Evolutionary conservation across 257 asterid genomes (phyloP), one percentile per base, ranked within the genome.

Genomic region (Solanum rostratum): DNA sequence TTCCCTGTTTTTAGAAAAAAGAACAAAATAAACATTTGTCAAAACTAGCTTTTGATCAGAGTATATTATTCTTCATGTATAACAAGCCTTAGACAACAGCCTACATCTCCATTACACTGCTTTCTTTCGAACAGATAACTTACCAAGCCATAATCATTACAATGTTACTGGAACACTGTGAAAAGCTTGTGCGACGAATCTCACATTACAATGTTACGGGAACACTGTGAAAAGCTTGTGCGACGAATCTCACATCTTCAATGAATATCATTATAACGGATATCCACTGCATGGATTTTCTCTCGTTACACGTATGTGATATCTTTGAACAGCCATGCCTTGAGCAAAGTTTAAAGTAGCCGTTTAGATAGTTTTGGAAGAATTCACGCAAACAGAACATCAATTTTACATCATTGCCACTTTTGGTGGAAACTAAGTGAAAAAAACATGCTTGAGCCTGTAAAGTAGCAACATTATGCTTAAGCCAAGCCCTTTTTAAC

Each of bases 401-500:
- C 10, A 15, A 13, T 24, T 24, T 46, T 46, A 24, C 59, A 22
- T 46, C 22, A 45, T 24, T 27, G 15, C 45, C 10, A 49, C 14
- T 76, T 60, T 76, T 76, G 81, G 43, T 49, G 15, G 62, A 24
- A 46, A 76, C 19, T 43, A n/a, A n/a, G 13, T 45, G n/a, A n/a
- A n/a, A 52, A 74, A 74, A 74, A 3, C 39, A 24, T 24, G 24
- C 16, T 74, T 24, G 81, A 74, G 49, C 81, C 43, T 24, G 59
- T 33, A 19, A 59, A 74, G 43, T 45, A 69, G 83, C 49, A 54
- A 24, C 16, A 46, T 91, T 90, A 94, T 68, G 92, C 83, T 87
- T 88, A 91, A 83, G 91, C 86, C 37, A 93, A 89, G 87, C 97
- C 98, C 87, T 95, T 96, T 70, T 82, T 90, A 41, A 93, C 79